phyloP scores from a whole-genome alignment of 805 yeast genomes.

The Wickerhamiella occidentalis region DNA sequence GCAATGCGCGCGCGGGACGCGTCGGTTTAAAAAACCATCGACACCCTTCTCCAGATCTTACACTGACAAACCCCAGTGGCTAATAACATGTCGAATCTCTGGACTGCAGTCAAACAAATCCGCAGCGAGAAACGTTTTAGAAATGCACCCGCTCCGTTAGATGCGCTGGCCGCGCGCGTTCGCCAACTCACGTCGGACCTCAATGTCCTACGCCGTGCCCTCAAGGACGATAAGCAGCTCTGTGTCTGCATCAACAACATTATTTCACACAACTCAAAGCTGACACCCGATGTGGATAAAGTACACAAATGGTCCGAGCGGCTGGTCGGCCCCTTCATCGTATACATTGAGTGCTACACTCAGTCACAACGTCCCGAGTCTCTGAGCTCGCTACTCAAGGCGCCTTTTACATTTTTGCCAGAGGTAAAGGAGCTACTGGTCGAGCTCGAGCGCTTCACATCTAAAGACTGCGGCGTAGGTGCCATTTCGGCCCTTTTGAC shows the following conservation, averaged over 20 bases:
- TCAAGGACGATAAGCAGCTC: not conserved
- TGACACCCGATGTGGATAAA: slow-evolving; percentile 8
- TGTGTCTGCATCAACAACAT: not conserved
- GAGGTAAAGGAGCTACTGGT: slow-evolving; percentile 13
- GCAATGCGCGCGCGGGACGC: not conserved
- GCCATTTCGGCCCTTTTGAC: slow-evolving; percentile 7
- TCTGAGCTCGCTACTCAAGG: slow-evolving; percentile 9
- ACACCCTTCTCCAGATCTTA: not conserved
- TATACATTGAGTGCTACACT: slow-evolving; percentile 12
- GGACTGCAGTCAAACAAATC: slow-evolving; percentile 12
- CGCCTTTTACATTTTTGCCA: slow-evolving; percentile 12
- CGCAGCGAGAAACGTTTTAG: slow-evolving; percentile 11
- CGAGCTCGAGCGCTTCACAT: slow-evolving; percentile 11
- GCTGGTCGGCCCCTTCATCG: slow-evolving; percentile 8
- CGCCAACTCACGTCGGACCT: slow-evolving; percentile 10
- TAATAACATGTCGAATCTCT: slow-evolving; percentile 6
- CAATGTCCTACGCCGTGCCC: slow-evolving; percentile 5
- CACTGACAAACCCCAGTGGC: slow-evolving; percentile 5
- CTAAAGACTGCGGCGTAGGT: slow-evolving; percentile 11
- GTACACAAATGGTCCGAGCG: slow-evolving; percentile 13
- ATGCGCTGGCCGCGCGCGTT: slow-evolving; percentile 7
- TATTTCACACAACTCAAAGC: not conserved
- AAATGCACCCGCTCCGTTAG: slow-evolving; percentile 12
- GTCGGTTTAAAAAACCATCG: not conserved
- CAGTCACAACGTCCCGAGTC: not conserved